A percentile compares a stretch with the other conserved stretches of the same genome.
Evolutionary conservation across 148 eudicot species (phyloP).

Genomic region (Bassia scoparia): DNA sequence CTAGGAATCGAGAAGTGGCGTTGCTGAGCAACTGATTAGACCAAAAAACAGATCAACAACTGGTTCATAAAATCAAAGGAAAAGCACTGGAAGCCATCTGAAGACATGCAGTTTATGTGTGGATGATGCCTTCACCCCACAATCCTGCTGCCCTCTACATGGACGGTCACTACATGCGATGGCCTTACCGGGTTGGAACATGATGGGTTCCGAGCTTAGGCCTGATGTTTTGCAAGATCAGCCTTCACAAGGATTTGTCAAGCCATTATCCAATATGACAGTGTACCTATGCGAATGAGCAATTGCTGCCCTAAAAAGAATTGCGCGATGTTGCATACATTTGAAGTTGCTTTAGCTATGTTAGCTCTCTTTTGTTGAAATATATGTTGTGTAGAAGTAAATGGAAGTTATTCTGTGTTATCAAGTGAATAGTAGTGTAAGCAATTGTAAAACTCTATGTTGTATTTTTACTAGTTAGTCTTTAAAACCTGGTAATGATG

Average conservation of each 20-base stretch:
- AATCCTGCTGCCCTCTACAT: constrained; percentile 66
- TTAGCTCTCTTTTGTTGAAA: neutral
- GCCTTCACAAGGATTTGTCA: neutral
- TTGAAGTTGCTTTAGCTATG: neutral
- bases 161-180: constrained; percentile 84
- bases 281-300: neutral
- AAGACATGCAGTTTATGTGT: constrained; percentile 82
- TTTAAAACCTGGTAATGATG: neutral
- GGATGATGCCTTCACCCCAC: constrained; percentile 86
- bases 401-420: neutral
- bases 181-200: constrained; percentile 73
- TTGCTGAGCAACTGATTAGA: constrained; percentile 76
- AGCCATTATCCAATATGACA: neutral
- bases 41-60: constrained; percentile 70
- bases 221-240: neutral
- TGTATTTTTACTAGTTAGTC: neutral
- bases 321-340: neutral
- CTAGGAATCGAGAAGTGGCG: constrained; percentile 85
- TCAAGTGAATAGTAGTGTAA: constrained; percentile 1
- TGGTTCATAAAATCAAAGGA: constrained; percentile 76
- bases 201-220: constrained; percentile 16
- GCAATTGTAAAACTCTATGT: neutral
- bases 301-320: neutral
- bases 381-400: neutral
- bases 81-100: constrained; percentile 79